Conservation (phyloP, 2,329 filamentous ascomycete genomes). For the Penicillium verrucosum region DNA sequence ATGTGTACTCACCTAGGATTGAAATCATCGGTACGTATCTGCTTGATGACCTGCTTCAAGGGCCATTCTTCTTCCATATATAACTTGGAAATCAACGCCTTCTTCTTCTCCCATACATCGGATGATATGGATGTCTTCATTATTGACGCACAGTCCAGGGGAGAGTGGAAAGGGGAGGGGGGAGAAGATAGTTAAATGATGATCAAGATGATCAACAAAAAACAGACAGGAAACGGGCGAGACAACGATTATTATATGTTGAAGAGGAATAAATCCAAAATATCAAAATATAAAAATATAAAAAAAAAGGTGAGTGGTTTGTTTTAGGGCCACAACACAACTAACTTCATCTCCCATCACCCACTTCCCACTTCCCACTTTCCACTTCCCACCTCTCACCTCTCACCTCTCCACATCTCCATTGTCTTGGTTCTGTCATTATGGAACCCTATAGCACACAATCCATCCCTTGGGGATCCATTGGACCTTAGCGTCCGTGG, state of each 20-base stretch:
- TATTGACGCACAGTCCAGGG: conserved; percentile 7
- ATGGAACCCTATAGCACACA: background rate
- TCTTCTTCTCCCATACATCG: conserved; percentile 46
- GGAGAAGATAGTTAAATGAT: background rate
- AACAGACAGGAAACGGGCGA: conserved; percentile 1
- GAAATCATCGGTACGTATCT: conserved; percentile 43
- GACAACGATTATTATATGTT: conserved; percentile 5
- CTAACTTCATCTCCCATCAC: background rate
- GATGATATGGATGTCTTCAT: conserved; percentile 46
- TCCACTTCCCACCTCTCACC: background rate
- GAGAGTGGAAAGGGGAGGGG: background rate
- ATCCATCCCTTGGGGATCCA: background rate
- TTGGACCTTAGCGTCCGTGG: conserved; percentile 5
- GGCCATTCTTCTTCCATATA: conserved; percentile 48
- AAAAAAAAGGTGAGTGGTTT: background rate
- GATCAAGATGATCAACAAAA: conserved; percentile 13
- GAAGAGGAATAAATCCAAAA: background rate
- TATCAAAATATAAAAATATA: background rate
- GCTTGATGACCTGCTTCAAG: conserved; percentile 45
- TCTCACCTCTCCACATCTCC: conserved; percentile 10
- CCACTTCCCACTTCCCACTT: background rate
- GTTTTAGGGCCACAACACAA: background rate
- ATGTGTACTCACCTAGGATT: conserved; percentile 39
- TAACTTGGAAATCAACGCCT: conserved; percentile 39
- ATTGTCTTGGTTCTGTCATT: conserved; percentile 2